Evolutionary conservation across 805 yeast species (phyloP).

Genomic region (Candida coleopterorum): DNA sequence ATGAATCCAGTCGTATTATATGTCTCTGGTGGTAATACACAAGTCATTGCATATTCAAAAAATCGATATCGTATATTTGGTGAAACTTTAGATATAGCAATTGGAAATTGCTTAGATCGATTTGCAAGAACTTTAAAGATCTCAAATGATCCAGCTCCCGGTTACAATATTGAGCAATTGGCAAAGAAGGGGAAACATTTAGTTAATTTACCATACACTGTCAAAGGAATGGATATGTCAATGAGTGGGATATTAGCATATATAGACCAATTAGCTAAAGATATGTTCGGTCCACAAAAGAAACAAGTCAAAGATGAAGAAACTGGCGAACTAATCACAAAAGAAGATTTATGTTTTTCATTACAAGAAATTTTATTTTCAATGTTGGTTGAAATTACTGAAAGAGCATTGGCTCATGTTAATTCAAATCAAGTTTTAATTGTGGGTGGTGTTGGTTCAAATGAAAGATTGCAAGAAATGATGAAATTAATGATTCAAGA

Average conservation of each 20-base stretch:
- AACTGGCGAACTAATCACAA: conserved; percentile 53
- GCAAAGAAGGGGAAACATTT: conserved; percentile 66
- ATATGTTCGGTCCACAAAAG: conserved; percentile 47
- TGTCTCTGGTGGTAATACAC: conserved; percentile 98
- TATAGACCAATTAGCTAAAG: conserved; percentile 76
- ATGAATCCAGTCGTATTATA: conserved; percentile 94
- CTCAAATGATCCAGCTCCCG: conserved; percentile 94
- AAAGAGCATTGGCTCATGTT: conserved; percentile 98
- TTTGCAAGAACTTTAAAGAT: conserved; percentile 89
- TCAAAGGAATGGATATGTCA: conserved; percentile 96
- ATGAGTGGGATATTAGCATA: conserved; percentile 93
- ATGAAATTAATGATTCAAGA: conserved; percentile 93
- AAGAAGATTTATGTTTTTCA: conserved; percentile 88
- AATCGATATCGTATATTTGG: conserved; percentile 97
- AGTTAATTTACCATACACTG: conserved; percentile 88
- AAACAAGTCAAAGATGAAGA: conserved; percentile 37
- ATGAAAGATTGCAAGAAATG: conserved; percentile 88
- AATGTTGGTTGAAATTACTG: conserved; percentile 97
- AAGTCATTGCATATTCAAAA: conserved; percentile 92
- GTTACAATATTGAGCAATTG: conserved; percentile 92
- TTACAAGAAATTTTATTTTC: conserved; percentile 90
- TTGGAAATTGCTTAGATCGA: conserved; percentile 93
- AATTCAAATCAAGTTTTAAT: conserved; percentile 82
- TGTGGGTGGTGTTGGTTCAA: conserved; percentile 99
- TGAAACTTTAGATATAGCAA: conserved; percentile 96